Conservation (phyloP, 257 asterid genomes). For the Nemophila menziesii region DNA sequence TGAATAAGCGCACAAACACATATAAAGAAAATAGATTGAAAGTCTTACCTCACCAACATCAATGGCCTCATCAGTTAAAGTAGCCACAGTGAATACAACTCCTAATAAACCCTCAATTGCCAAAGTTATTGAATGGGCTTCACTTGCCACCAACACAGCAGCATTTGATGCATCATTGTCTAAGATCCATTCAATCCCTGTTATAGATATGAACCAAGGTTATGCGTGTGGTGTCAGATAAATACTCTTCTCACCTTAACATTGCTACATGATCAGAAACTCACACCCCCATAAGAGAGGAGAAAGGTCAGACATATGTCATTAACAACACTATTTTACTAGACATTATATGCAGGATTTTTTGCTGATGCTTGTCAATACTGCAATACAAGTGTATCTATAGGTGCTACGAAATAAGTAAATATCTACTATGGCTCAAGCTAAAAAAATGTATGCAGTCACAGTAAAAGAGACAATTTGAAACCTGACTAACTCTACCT, state of each 20-base stretch:
- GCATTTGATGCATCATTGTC: slow-evolving; percentile 95
- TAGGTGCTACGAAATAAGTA: not conserved
- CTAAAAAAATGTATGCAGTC: slow-evolving; percentile 2
- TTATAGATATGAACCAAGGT: slow-evolving; percentile 14
- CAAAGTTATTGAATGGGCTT: slow-evolving; percentile 93
- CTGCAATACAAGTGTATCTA: slow-evolving; percentile 2
- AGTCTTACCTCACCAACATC: slow-evolving; percentile 83
- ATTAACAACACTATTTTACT: not conserved
- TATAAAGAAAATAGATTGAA: slow-evolving; percentile 4
- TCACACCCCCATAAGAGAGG: too few relatives aligned
- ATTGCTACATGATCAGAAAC: not conserved
- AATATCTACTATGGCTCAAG: not conserved
- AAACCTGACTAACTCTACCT: slow-evolving; percentile 34
- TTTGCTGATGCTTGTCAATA: not conserved
- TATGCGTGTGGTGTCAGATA: too few relatives aligned
- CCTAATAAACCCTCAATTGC: slow-evolving; percentile 97
- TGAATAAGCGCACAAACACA: slow-evolving; percentile 7
- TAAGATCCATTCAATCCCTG: slow-evolving; percentile 98
- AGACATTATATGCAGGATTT: not conserved
- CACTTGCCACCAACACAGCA: slow-evolving; percentile 95
- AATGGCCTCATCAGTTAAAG: slow-evolving; percentile 94
- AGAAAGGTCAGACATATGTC: not conserved
- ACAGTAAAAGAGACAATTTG: not conserved
- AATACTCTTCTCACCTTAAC: not conserved
- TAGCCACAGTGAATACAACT: slow-evolving; percentile 90